A percentile compares a stretch with the other conserved stretches of the same genome.
phyloP scores from a whole-genome alignment of 2,329 filamentous ascomycete genomes.

The Trichoderma brevicompactum region DNA sequence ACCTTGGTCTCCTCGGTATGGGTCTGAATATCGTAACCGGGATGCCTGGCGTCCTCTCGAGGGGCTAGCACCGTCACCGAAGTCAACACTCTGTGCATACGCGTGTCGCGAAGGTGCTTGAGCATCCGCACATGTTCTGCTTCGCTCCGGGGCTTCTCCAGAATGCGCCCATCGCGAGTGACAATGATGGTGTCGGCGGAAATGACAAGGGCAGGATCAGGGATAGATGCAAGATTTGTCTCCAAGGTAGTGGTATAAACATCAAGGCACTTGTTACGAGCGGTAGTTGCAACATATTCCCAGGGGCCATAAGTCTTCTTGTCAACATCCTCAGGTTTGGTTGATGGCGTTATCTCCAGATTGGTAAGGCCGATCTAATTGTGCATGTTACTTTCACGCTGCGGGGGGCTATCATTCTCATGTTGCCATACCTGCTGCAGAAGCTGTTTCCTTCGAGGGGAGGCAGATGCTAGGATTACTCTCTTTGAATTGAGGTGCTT shows the following conservation, averaged over 20 bases:
- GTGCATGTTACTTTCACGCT: neutral
- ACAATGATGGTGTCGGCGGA: slow-evolving; percentile 92
- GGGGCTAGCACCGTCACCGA: slow-evolving; percentile 84
- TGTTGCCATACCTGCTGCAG: slow-evolving; percentile 65
- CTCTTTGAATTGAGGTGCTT: slow-evolving; percentile 75
- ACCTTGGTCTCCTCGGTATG: slow-evolving; percentile 91
- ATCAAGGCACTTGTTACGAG: slow-evolving; percentile 77
- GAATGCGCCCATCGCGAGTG: slow-evolving; percentile 71
- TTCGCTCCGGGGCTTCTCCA: slow-evolving; percentile 89
- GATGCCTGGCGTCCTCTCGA: slow-evolving; percentile 75
- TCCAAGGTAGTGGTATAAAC: slow-evolving; percentile 61
- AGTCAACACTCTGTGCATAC: slow-evolving; percentile 81
- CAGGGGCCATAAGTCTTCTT: slow-evolving; percentile 75
- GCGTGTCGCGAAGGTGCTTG: slow-evolving; percentile 75
- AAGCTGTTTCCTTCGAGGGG: slow-evolving; percentile 81
- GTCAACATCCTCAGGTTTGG: slow-evolving; percentile 81
- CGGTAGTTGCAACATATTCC: slow-evolving; percentile 90
- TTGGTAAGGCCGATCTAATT: slow-evolving; percentile 75
- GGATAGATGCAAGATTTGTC: slow-evolving; percentile 49
- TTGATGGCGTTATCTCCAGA: slow-evolving; percentile 83
- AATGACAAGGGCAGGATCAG: slow-evolving; percentile 82
- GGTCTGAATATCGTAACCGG: slow-evolving; percentile 81
- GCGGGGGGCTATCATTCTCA: neutral
- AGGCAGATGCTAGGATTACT: slow-evolving; percentile 88
- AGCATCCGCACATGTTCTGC: slow-evolving; percentile 84